Evolutionary conservation across 345 rosid genomes (phyloP), one percentile per base, ranked within the genome.

Genomic region (Populus ilicifolia): DNA sequence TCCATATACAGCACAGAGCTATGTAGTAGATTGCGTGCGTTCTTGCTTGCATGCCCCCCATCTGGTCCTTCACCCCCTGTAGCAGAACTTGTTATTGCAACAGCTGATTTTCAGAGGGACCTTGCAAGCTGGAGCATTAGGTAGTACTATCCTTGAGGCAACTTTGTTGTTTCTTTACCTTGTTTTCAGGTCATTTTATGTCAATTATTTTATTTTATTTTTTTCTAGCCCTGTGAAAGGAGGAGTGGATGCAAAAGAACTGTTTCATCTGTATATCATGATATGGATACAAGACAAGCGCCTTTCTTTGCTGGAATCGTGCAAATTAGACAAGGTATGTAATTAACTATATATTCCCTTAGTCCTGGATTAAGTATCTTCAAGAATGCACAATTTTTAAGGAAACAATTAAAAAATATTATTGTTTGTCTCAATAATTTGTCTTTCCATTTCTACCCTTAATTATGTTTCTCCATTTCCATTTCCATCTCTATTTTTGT

Each of bases 241-340:
- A 56, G 99, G 99, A 46, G 94, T 96, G 66, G 94, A 96, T 88
- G 99, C 99, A 41, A 93, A 90, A 82, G 97, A 96, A 72, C 85
- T 96, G 75, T 96, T 96, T 85, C 93, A 96, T 85, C 78, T 96
- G 75, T 96, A 96, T 85, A 92, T 96, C 73, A 89, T 92, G 93
- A 80, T 93, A 23, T 96, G 99, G 99, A 96, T 96, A 87, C 94
- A 96, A 89, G 99, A 96, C 77, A 92, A 85, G 80, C 98, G 96
- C 54, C 89, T 87, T 74, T 85, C 96, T 71, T 86, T 96, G 81
- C 97, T 93, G 1, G 99, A 93, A 81, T 85, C 93, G n/a, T 96
- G 96, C 76, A 96, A 92, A 86, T 83, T 96, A 76, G 99, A 96
- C 85, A 96, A 93, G 98, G 99, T 91, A 18, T 5, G 25, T 62